Evolutionary conservation across 2,329 filamentous ascomycete genomes (phyloP), one percentile per base, ranked within the genome.

Genomic region (Tolypocladium nubicola): DNA sequence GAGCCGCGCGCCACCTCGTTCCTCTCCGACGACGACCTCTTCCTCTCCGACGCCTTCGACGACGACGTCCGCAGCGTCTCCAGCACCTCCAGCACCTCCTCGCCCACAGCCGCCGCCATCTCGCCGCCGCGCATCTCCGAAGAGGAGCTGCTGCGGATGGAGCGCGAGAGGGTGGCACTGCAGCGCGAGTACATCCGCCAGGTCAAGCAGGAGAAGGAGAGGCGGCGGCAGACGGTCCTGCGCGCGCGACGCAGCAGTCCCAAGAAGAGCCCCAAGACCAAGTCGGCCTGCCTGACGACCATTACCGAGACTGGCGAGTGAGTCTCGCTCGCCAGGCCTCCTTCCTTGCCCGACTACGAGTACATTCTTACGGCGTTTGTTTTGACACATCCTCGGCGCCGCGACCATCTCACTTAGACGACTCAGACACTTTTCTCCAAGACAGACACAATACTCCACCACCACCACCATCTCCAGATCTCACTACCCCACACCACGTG

Each of bases 1-100:
- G 70, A 74, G 62, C 70, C 75, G 62, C 76, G 77, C 59, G 76
- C 80, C 21, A 78, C 79, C 3, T 81, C 80, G 0, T 83, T 78
- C 69, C 75, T 86, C 61, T 84, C 82, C 47, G 83, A 86, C 73
- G 83, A 86, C 70, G 83, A 86, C 64, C 78, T 86, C 57, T 79
- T 82, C 69, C 75, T 79, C 58, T 66, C 75, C 67, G 75, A 78
- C 62, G 70, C 75, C 61, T 75, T 77, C 57, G 77, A 81, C 63
- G 77, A 82, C 64, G 77, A 81, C 64, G 63, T 70, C 59, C 73
- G 69, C 68, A 79, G 75, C 68, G 70, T 78, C 55, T 76, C 73
- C 64, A 77, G 75, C 66, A 72, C 76, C 52, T 74, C 73, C 67
- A 66, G 71, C 66, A 67, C 71, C 59, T 74, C 71, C 19, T 71